These are phyloP conservation scores for Suillus brevipes DNA, from an alignment of 768 basidiomycete genomes.

Conservation along the genomic window DNA sequence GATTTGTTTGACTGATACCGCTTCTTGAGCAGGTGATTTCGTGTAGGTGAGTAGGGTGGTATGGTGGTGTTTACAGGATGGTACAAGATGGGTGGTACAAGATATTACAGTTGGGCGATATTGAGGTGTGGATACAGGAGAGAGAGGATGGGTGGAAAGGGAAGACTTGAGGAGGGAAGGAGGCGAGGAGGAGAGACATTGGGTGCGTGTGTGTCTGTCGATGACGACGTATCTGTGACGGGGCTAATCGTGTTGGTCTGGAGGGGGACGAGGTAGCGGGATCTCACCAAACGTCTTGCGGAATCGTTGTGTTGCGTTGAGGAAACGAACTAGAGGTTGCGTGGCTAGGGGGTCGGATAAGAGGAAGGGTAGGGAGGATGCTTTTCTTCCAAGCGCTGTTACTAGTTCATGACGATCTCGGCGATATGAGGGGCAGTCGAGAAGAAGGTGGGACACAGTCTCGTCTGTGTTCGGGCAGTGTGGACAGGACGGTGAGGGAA, in stretches of 20 bases:
- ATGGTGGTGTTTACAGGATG: neutral
- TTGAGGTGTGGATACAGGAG: no score
- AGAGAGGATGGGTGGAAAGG: no score
- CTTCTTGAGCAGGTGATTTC: neutral
- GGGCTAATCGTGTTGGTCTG: neutral
- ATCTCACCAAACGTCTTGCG: neutral
- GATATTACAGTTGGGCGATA: no score
- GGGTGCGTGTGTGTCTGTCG: neutral
- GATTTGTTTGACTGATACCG: neutral
- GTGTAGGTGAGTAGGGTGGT: neutral
- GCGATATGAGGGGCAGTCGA: neutral
- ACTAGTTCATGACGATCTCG: neutral
- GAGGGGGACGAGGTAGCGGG: neutral
- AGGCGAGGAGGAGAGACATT: no score
- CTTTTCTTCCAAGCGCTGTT: neutral
- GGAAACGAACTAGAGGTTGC: neutral
- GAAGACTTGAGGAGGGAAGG: no score
- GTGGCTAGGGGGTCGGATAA: neutral
- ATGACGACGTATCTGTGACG: no score
- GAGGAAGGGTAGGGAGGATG: neutral
- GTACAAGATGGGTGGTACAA: no score
- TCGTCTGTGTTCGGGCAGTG: no score
- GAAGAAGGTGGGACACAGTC: no score
- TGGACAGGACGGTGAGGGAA: no score
- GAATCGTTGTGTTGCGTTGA: neutral